A percentile compares a stretch with the other conserved stretches of the same genome.
Evolutionary conservation across 305 asterid genomes (phyloP).

Genomic region (Solanum hybrid): DNA sequence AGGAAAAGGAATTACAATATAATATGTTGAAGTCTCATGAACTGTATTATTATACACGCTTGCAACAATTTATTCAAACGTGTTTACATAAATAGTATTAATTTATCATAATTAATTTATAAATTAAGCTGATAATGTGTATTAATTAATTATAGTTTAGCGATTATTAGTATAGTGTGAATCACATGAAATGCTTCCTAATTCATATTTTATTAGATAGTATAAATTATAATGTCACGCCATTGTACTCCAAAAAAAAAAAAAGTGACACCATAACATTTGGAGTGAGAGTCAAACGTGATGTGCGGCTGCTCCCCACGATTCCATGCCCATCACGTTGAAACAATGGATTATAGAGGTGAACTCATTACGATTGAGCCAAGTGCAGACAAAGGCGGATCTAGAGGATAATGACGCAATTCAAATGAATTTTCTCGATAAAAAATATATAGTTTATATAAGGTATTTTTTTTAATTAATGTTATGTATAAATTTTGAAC

Average conservation of each 20-base stretch:
- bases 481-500: neutral
- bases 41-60: neutral
- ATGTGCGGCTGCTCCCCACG: neutral
- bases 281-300: neutral
- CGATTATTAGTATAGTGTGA: neutral
- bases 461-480: too few relatives aligned
- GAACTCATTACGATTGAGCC: neutral
- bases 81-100: too few relatives aligned
- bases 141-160: too few relatives aligned
- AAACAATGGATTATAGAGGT: neutral
- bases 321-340: neutral
- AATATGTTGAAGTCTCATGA: neutral
- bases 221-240: neutral
- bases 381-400: neutral
- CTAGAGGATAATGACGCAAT: too few relatives aligned
- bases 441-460: too few relatives aligned
- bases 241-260: neutral
- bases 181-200: neutral
- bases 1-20: neutral
- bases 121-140: neutral
- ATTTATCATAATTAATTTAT: too few relatives aligned
- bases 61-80: neutral
- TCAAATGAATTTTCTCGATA: too few relatives aligned
- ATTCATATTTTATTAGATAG: neutral
- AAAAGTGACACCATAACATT: neutral